Evolutionary conservation across 345 rosid genomes (phyloP).

Genomic region (Eucalyptus cloeziana): DNA sequence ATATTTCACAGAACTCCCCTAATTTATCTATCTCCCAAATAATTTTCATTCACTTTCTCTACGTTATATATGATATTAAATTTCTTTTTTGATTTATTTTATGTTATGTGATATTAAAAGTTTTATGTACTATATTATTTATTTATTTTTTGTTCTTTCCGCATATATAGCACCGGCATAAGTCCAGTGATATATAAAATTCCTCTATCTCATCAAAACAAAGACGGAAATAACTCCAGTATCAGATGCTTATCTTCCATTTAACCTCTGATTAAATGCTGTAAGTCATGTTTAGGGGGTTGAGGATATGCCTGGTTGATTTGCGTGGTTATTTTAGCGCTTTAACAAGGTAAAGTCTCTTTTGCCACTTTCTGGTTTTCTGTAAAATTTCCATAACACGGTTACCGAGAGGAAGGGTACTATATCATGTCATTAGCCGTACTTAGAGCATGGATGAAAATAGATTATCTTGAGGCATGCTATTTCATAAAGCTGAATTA

Average conservation of each 20-base stretch:
- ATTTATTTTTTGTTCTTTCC: background rate
- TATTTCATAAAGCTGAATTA: background rate
- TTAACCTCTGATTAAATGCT: background rate
- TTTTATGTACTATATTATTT: accelerated
- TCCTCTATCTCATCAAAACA: background rate
- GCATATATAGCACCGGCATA: background rate
- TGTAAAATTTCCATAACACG: background rate
- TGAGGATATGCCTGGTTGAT: background rate
- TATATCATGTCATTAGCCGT: background rate
- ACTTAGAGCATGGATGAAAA: background rate
- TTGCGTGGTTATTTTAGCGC: background rate
- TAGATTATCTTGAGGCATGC: background rate
- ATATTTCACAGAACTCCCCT: background rate
- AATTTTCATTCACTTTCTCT: no score
- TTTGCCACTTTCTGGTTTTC: background rate
- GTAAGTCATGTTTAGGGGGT: background rate
- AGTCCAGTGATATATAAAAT: background rate
- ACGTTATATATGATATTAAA: no score
- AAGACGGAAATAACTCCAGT: background rate
- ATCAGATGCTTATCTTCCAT: background rate
- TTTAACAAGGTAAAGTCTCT: background rate
- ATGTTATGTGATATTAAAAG: background rate
- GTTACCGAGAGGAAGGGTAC: background rate
- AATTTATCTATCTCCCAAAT: no score
- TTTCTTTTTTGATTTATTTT: no score